These are phyloP conservation scores for Ambrosia trifida DNA, from an alignment of 129 eudicot species.

Conservation along the genomic window DNA sequence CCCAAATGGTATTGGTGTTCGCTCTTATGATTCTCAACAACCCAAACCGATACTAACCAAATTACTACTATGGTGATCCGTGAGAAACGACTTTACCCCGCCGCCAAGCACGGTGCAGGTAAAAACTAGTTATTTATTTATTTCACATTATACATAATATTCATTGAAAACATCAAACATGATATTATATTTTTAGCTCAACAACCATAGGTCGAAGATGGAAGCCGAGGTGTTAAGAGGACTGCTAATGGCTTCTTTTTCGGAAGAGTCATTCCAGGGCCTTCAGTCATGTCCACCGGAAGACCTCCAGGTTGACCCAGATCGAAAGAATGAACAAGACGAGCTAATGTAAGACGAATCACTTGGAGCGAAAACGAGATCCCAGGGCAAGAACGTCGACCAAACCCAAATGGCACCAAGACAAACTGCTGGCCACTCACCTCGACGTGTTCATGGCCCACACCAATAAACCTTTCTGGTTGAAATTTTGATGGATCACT, in stretches of 20 bases:
- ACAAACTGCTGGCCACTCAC: slow-evolving; percentile 34
- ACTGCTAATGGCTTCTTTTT: slow-evolving; percentile 39
- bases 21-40: no score
- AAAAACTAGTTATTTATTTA: neutral
- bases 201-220: slow-evolving; percentile 12
- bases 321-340: slow-evolving; percentile 48
- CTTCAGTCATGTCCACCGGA: slow-evolving; percentile 41
- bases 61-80: no score
- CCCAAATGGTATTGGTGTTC: no score
- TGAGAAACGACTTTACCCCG: no score
- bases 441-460: slow-evolving; percentile 36
- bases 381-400: slow-evolving; percentile 49
- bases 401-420: slow-evolving; percentile 44
- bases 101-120: no score
- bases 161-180: neutral
- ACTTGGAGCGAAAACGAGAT: slow-evolving; percentile 26
- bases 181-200: no score
- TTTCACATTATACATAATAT: neutral
- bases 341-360: slow-evolving; percentile 41
- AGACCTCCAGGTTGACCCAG: slow-evolving; percentile 18
- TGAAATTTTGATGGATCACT: slow-evolving; percentile 26
- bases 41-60: no score
- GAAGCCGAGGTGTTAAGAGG: slow-evolving; percentile 30
- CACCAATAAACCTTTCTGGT: slow-evolving; percentile 40
- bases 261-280: slow-evolving; percentile 34